Conservation (phyloP, 345 rosid species). For the Eucalyptus albens region DNA sequence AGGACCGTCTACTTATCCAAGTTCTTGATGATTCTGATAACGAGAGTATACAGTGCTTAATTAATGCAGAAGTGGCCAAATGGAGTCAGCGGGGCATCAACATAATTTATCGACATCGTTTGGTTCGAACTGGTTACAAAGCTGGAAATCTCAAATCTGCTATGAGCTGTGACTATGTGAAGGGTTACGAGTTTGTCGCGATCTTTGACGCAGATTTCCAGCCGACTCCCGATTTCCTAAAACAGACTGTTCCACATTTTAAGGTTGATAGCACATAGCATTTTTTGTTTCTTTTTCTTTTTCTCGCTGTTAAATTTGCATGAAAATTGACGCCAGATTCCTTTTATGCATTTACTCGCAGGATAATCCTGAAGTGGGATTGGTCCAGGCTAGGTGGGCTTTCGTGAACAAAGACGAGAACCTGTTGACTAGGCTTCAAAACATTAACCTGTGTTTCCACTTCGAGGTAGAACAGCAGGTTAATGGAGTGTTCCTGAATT, state of each 20-base stretch:
- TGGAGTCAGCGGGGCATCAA: constrained; percentile 8
- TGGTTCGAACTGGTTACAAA: constrained; percentile 9
- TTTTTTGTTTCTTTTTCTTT: background rate
- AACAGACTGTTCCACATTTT: constrained; percentile 8
- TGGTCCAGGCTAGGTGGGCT: constrained; percentile 8
- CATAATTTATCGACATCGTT: constrained; percentile 8
- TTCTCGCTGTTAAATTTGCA: background rate
- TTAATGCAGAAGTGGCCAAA: constrained; percentile 2
- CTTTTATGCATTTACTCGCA: background rate
- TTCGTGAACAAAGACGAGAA: constrained; percentile 5
- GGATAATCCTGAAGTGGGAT: constrained; percentile 8
- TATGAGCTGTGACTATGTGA: constrained; percentile 5
- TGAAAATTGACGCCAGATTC: background rate
- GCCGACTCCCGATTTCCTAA: constrained; percentile 13
- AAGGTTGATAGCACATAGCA: background rate
- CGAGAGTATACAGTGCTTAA: background rate
- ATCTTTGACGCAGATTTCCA: constrained; percentile 13
- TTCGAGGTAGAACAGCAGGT: constrained; percentile 15
- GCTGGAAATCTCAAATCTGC: constrained; percentile 22
- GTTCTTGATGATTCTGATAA: constrained; percentile 11
- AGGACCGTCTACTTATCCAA: constrained; percentile 3
- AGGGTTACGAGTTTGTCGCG: constrained; percentile 8
- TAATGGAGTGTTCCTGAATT: constrained; percentile 5
- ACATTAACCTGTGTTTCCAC: constrained; percentile 8
- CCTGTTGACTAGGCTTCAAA: constrained; percentile 4